Evolutionary conservation across 2,329 filamentous ascomycete species (phyloP), one percentile per base, ranked within the genome.

Genomic region (Cordyceps cateniannulata): DNA sequence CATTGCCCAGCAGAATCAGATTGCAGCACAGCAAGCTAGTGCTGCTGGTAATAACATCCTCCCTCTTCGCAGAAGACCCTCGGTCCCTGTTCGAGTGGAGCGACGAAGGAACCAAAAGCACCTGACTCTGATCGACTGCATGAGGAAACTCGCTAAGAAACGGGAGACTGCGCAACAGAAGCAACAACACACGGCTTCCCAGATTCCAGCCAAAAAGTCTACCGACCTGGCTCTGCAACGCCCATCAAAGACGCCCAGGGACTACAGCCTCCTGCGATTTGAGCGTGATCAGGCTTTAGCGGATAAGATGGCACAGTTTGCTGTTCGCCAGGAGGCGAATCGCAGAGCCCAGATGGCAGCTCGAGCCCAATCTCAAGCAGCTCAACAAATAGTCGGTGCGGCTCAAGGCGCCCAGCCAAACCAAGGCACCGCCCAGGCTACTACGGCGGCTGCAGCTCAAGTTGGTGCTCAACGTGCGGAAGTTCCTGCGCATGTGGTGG

Each of bases 131-230:
- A 87, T 99, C 66, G 93, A 98, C 74, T 90, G 90, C 3, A 97
- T 98, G 91, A 85, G 93, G 47, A 99, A 98, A 72, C 75, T 96
- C 52, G 93, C 93, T 1, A 96, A 96, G 79, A 98, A 97, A 75
- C 85, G 93, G 27, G 95, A 99, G 75, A 89, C 89, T 12, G 82
- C 85, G 27, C 78, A 86, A 29, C 91, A 95, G 70, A 98, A 98
- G 77, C 90, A 95, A 71, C 89, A 93, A 69, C 91, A 97, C 70
- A 90, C 96, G 69, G 83, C 85, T 62, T 84, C 87, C 12, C 84
- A 85, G 64, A 84, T 91, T 61, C 90, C 91, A 53, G 89, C 89
- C 35, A 87, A 95, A 59, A 97, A 97, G 73, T 82, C 85, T 16
- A 89, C 89, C 62, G 91, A 96, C 68, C 71, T 75, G 22, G 73